These are phyloP conservation scores for Cercospora sp. DNA, from an alignment of 2,329 filamentous ascomycete species.

Conservation along the genomic window DNA sequence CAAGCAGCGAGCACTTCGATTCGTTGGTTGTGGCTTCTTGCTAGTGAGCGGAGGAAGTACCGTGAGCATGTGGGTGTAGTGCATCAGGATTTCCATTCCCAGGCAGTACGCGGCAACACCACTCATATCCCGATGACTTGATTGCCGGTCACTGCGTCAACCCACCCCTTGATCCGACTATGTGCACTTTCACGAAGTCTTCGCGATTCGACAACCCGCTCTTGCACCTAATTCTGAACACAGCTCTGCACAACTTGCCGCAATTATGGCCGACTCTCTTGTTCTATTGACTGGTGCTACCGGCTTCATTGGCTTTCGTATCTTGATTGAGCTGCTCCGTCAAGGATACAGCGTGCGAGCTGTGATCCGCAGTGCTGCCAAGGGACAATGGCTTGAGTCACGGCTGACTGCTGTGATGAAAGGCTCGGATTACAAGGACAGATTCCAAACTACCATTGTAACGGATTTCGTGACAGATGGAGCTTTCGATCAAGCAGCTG, in stretches of 20 bases:
- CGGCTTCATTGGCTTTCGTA: slow-evolving; percentile 43
- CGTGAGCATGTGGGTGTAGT: neutral
- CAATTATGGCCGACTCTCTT: slow-evolving; percentile 10
- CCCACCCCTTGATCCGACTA: neutral
- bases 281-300: slow-evolving; percentile 44
- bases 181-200: neutral
- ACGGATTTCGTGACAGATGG: slow-evolving; percentile 36
- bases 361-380: slow-evolving; percentile 40
- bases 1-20: neutral
- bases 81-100: no score
- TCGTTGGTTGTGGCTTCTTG: neutral
- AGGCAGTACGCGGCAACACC: neutral
- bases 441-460: slow-evolving; percentile 39
- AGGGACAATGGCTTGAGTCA: slow-evolving; percentile 34
- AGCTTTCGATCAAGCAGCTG: slow-evolving; percentile 41
- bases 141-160: neutral
- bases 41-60: neutral
- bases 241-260: neutral
- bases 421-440: slow-evolving; percentile 8
- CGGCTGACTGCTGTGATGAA: slow-evolving; percentile 14
- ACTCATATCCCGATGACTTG: neutral
- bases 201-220: neutral
- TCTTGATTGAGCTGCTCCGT: slow-evolving; percentile 39
- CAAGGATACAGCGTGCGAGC: slow-evolving; percentile 43
- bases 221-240: neutral